Conservation (phyloP, 2,329 filamentous ascomycete species). For the Pseudocercospora macadamiae region DNA sequence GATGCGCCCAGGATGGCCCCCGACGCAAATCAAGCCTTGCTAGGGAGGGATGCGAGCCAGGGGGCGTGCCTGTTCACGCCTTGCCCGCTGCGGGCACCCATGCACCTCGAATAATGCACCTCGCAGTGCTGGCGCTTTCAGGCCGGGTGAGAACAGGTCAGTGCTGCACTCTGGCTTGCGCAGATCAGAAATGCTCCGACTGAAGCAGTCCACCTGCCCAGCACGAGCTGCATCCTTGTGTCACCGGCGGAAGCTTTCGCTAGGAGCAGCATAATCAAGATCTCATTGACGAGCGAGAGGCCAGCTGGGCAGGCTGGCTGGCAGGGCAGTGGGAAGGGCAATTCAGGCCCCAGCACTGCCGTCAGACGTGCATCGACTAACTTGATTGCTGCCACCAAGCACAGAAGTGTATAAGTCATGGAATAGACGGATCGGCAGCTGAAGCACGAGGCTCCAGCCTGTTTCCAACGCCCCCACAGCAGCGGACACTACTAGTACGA, state of each 20-base stretch:
- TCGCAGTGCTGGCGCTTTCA: not conserved
- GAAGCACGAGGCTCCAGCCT: slow-evolving; percentile 28
- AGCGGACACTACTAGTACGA: slow-evolving; percentile 9
- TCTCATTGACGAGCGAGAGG: slow-evolving; percentile 29
- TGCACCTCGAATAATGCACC: too few relatives aligned
- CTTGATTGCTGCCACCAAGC: not conserved
- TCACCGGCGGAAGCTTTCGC: slow-evolving; percentile 24
- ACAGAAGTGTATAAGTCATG: slow-evolving; percentile 25
- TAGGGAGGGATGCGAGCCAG: not conserved
- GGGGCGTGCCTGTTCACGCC: slow-evolving; percentile 1
- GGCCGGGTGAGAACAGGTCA: slow-evolving; percentile 1
- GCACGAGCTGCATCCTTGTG: slow-evolving; percentile 18
- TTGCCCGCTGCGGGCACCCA: not conserved
- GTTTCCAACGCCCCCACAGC: slow-evolving; percentile 15
- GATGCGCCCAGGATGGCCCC: not conserved
- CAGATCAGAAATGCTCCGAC: slow-evolving; percentile 21
- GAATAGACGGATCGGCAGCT: slow-evolving; percentile 26
- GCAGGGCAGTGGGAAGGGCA: too few relatives aligned
- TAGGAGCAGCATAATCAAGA: slow-evolving; percentile 28
- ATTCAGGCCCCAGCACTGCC: slow-evolving; percentile 17
- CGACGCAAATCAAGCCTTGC: not conserved
- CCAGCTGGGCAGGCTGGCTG: too few relatives aligned
- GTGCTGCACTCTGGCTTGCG: slow-evolving; percentile 15
- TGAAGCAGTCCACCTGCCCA: too few relatives aligned
- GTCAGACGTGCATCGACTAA: slow-evolving; percentile 32